These are phyloP conservation scores for Starmera quercuum DNA, from an alignment of 805 yeast species.

Conservation along the genomic window DNA sequence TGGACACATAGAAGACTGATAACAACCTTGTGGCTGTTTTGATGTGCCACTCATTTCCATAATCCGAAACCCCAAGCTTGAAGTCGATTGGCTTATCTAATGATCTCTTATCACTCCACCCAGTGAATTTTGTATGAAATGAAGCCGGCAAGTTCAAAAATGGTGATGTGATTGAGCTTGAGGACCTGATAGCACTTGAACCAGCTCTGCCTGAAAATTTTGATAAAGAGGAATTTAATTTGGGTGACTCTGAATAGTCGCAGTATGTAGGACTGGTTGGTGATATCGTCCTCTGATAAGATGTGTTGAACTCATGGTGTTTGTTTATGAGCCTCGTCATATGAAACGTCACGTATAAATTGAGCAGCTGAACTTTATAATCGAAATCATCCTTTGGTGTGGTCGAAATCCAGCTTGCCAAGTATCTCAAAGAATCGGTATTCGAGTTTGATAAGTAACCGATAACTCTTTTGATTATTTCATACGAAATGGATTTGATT, in stretches of 20 bases:
- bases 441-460: constrained; percentile 58
- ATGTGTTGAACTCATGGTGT: not conserved
- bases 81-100: constrained; percentile 9
- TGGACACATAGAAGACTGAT: constrained; percentile 48
- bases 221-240: constrained; percentile 2
- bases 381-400: constrained; percentile 35
- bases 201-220: not conserved
- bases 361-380: constrained; percentile 56
- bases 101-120: constrained; percentile 5
- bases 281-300: not conserved
- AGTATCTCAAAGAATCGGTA: constrained; percentile 28
- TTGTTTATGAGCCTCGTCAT: constrained; percentile 43
- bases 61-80: constrained; percentile 44
- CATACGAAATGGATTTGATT: constrained; percentile 52
- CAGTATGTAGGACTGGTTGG: constrained; percentile 5
- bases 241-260: constrained; percentile 7
- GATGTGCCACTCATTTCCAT: constrained; percentile 79
- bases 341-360: constrained; percentile 73
- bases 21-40: constrained; percentile 56
- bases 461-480: constrained; percentile 56
- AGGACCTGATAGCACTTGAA: not conserved
- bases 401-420: constrained; percentile 51
- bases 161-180: not conserved
- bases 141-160: constrained; percentile 7
- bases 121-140: constrained; percentile 6